A percentile compares a stretch with the other conserved stretches of the same genome.
Evolutionary conservation across 2,329 filamentous ascomycete genomes (phyloP).

Genomic region (Geosmithia putterillii): DNA sequence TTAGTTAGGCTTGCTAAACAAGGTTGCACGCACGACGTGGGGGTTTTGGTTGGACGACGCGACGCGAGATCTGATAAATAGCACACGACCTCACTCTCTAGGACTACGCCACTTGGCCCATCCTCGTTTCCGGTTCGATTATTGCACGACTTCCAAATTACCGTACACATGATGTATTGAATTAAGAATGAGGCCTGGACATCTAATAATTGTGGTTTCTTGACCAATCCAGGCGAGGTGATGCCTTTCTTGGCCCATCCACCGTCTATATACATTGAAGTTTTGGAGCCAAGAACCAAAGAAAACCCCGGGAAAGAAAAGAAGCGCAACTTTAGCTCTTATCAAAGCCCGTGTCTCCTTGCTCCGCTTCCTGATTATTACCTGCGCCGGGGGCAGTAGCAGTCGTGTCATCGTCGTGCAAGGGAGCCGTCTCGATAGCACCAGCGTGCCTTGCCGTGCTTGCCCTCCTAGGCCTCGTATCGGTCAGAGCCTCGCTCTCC

Average conservation of each 20-base stretch:
- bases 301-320: background rate
- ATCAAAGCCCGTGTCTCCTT: slow-evolving; percentile 1
- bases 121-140: too few species aligned
- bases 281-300: background rate
- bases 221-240: background rate
- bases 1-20: background rate
- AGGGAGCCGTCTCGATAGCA: slow-evolving; percentile 37
- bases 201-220: background rate
- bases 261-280: background rate
- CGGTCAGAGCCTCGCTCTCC: slow-evolving; percentile 36
- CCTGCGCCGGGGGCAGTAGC: background rate
- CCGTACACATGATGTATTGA: too few species aligned
- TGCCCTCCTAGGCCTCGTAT: slow-evolving; percentile 31
- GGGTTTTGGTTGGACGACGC: background rate
- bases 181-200: background rate
- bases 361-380: slow-evolving; percentile 6
- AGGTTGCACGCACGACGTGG: background rate
- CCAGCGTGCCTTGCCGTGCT: slow-evolving; percentile 37
- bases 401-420: slow-evolving; percentile 15
- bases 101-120: too few species aligned
- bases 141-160: too few species aligned
- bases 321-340: background rate
- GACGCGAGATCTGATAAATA: background rate
- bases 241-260: background rate
- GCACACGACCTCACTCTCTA: background rate